A percentile compares a stretch with the other conserved stretches of the same genome.
phyloP scores from a whole-genome alignment of 805 yeast species.

The Vanderwaltozyma tropicalis region DNA sequence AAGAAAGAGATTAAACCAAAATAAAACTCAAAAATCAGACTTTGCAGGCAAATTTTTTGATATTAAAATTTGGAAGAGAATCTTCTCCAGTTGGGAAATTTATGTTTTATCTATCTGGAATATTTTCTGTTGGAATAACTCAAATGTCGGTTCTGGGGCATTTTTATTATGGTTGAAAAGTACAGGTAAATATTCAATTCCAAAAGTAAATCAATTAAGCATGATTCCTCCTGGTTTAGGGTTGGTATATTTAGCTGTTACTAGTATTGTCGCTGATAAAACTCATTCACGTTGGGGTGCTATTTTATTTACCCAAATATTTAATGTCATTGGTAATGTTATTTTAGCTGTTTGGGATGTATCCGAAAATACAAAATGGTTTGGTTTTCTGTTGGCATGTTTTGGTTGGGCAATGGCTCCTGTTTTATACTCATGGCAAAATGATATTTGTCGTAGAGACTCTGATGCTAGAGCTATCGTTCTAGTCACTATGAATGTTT shows the following conservation, averaged over 20 bases:
- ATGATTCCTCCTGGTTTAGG: conserved; percentile 50
- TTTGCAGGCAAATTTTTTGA: conserved; percentile 31
- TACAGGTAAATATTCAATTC: conserved; percentile 32
- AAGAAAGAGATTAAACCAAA: conserved; percentile 32
- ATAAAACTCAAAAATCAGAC: conserved; percentile 25
- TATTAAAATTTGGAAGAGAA: conserved; percentile 39
- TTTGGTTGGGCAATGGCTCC: conserved; percentile 55
- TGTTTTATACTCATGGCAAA: conserved; percentile 47
- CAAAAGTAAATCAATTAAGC: conserved; percentile 37
- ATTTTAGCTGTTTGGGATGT: conserved; percentile 48
- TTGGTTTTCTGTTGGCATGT: conserved; percentile 47
- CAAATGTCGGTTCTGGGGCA: conserved; percentile 42
- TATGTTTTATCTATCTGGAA: conserved; percentile 44
- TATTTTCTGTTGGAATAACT: conserved; percentile 48
- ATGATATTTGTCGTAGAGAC: conserved; percentile 46
- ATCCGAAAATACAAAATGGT: conserved; percentile 46
- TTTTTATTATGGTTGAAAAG: conserved; percentile 52
- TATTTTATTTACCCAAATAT: conserved; percentile 39
- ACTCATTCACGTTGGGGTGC: conserved; percentile 46
- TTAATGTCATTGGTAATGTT: conserved; percentile 42
- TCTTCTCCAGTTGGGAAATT: conserved; percentile 48
- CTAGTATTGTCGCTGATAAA: conserved; percentile 36
- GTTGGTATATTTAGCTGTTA: conserved; percentile 27
- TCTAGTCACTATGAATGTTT: conserved; percentile 39
- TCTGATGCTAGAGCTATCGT: conserved; percentile 43